Evolutionary conservation across 75 land plant species (phyloP).

Genomic region (Pinus albicaulis): DNA sequence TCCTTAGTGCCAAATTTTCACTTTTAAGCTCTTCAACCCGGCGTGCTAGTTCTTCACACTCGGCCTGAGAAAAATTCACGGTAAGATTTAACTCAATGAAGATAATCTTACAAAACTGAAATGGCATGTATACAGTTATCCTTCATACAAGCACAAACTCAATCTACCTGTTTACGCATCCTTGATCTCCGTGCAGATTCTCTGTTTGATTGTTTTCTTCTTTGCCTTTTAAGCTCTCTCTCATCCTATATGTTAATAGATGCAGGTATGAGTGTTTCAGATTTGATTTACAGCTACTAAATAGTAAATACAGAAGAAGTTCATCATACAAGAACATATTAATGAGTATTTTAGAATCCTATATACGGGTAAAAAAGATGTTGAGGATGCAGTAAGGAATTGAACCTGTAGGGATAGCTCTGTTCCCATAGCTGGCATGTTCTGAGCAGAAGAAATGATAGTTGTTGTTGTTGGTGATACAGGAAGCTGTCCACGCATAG

Average conservation of each 20-base stretch:
- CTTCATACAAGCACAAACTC: background rate
- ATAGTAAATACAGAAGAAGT: background rate
- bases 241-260: constrained; percentile 47
- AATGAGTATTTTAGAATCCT: too few species aligned
- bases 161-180: constrained; percentile 75
- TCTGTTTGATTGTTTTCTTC: constrained; percentile 78
- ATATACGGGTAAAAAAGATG: background rate
- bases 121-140: background rate
- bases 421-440: constrained; percentile 26
- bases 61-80: constrained; percentile 51
- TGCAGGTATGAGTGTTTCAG: background rate
- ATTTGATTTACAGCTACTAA: background rate
- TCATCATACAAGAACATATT: background rate
- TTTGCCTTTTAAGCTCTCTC: constrained; percentile 79
- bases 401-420: constrained; percentile 18
- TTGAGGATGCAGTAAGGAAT: background rate
- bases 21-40: constrained; percentile 66
- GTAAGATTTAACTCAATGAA: background rate
- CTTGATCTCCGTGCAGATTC: constrained; percentile 87
- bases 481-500: constrained; percentile 44
- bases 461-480: constrained; percentile 27
- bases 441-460: constrained; percentile 16
- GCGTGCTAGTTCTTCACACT: constrained; percentile 82
- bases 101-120: background rate
- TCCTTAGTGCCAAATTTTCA: constrained; percentile 65